A percentile compares a stretch with the other conserved stretches of the same genome.
phyloP scores from a whole-genome alignment of 2,329 filamentous ascomycete genomes.

The Neoascochyta sp. region DNA sequence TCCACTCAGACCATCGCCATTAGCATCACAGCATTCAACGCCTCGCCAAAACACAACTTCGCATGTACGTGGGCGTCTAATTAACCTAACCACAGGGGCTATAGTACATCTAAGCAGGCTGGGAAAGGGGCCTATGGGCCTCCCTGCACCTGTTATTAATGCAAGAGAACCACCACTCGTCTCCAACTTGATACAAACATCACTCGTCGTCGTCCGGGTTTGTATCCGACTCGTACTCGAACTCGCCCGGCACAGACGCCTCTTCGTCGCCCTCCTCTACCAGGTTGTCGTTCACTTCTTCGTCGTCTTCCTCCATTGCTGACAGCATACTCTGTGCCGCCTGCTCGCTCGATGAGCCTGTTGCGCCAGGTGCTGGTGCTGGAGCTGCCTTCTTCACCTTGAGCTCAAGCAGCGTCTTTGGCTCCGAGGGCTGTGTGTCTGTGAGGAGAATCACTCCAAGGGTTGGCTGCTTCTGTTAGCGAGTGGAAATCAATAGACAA shows the following conservation, averaged over 20 bases:
- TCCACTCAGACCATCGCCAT: constrained; percentile 3
- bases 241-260: constrained; percentile 65
- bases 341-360: constrained; percentile 34
- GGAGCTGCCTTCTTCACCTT: constrained; percentile 75
- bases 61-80: no score
- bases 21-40: no score
- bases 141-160: constrained; percentile 22
- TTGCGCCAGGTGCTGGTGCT: constrained; percentile 44
- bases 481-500: constrained; percentile 14
- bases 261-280: constrained; percentile 83
- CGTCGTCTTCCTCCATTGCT: constrained; percentile 70
- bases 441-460: constrained; percentile 89
- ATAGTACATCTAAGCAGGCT: constrained; percentile 30
- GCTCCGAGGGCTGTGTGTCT: constrained; percentile 74
- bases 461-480: constrained; percentile 70
- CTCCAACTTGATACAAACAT: constrained; percentile 10
- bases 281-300: constrained; percentile 58
- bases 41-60: no score
- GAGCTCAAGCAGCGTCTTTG: constrained; percentile 80
- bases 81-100: constrained; percentile 14
- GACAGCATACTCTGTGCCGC: constrained; percentile 46
- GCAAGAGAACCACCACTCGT: constrained; percentile 13
- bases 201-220: constrained; percentile 46
- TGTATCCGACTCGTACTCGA: constrained; percentile 73
- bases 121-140: constrained; percentile 26